phyloP scores from a whole-genome alignment of 75 land plant genomes.

The Azolla pinnata region DNA sequence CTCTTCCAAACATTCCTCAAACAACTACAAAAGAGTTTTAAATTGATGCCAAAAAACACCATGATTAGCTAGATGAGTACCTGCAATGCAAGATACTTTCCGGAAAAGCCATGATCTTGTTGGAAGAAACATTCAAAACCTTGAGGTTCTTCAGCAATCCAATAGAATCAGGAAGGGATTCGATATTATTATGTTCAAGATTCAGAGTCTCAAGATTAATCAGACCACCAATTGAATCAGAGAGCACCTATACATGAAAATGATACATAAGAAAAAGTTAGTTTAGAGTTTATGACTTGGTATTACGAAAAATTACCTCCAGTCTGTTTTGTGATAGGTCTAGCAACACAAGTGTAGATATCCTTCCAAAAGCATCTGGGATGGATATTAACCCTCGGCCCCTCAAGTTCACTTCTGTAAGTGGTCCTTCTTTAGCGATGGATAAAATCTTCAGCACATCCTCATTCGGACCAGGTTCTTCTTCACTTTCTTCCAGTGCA shows the following conservation, averaged over 20 bases:
- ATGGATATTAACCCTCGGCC: constrained; percentile 31
- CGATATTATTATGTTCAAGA: constrained; percentile 45
- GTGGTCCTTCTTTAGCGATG: constrained; percentile 23
- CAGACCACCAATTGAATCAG: constrained; percentile 73
- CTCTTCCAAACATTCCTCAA: no score
- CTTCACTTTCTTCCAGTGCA: constrained; percentile 7
- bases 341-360: constrained; percentile 35
- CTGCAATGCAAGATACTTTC: constrained; percentile 78
- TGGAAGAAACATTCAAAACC: constrained; percentile 56
- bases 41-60: no score
- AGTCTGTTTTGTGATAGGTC: constrained; percentile 62
- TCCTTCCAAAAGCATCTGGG: constrained; percentile 68
- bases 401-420: constrained; percentile 47
- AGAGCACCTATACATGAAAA: constrained; percentile 39
- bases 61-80: no score
- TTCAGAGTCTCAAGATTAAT: constrained; percentile 50
- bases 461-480: constrained; percentile 26
- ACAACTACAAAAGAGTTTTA: no score
- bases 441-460: constrained; percentile 44
- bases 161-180: constrained; percentile 73
- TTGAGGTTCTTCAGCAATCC: constrained; percentile 62
- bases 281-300: not conserved
- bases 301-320: constrained; percentile 29
- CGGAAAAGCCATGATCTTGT: constrained; percentile 54
- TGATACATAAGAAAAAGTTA: not conserved